Evolutionary conservation across 352 stramenopile species (phyloP).

Genomic region (Phytophthora chlamydospora): DNA sequence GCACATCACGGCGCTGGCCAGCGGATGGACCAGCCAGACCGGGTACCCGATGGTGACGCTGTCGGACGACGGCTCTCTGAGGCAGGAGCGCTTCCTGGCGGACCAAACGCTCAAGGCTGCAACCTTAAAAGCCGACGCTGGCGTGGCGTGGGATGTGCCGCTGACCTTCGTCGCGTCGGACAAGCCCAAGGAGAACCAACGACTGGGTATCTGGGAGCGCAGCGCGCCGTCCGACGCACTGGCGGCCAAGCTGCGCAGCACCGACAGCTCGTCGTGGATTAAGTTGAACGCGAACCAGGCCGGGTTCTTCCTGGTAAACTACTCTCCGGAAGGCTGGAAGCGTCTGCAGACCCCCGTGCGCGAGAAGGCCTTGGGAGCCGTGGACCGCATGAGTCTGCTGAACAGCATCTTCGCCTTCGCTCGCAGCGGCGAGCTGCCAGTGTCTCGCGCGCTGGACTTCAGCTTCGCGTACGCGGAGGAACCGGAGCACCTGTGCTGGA

Average conservation of each 20-base stretch:
- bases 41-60: constrained; percentile 94
- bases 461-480: constrained; percentile 64
- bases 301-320: constrained; percentile 95
- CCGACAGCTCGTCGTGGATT: constrained; percentile 79
- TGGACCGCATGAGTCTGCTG: constrained; percentile 94
- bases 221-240: constrained; percentile 49
- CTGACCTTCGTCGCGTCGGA: constrained; percentile 70
- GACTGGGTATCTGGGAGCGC: constrained; percentile 65
- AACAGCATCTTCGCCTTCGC: constrained; percentile 94
- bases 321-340: constrained; percentile 85
- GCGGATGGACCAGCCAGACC: constrained; percentile 94
- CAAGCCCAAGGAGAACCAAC: constrained; percentile 52
- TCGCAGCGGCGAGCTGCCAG: constrained; percentile 54
- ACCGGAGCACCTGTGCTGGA: constrained; percentile 78
- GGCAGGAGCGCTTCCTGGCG: constrained; percentile 94
- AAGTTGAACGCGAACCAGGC: constrained; percentile 97
- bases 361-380: constrained; percentile 60
- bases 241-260: constrained; percentile 48
- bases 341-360: constrained; percentile 72
- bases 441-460: constrained; percentile 73
- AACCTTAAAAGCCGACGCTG: constrained; percentile 21
- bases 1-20: constrained; percentile 92
- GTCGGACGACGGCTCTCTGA: constrained; percentile 56
- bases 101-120: constrained; percentile 79
- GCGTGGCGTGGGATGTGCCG: constrained; percentile 83